Evolutionary conservation across 2,329 filamentous ascomycete genomes (phyloP).

Genomic region (Alternaria ventricosa): DNA sequence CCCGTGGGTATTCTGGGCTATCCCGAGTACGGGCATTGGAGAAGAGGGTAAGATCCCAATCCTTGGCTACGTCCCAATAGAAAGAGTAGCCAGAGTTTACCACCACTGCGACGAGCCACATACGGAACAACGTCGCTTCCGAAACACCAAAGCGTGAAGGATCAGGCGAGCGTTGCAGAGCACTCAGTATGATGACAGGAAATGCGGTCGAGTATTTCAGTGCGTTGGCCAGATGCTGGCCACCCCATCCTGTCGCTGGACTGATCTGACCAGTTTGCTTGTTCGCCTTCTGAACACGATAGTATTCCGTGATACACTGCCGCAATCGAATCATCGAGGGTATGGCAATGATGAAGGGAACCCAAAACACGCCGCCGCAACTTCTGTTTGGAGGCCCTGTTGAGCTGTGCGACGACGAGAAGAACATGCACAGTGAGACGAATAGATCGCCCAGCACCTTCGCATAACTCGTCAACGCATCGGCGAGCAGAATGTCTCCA

Average conservation of each 20-base stretch:
- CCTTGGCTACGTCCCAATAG: conserved; percentile 96
- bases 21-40: conserved; percentile 63
- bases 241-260: conserved; percentile 70
- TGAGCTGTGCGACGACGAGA: conserved; percentile 72
- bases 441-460: conserved; percentile 91
- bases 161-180: conserved; percentile 71
- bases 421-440: conserved; percentile 90
- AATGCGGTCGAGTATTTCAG: conserved; percentile 94
- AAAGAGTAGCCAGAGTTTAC: conserved; percentile 94
- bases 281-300: conserved; percentile 68
- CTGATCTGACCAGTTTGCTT: conserved; percentile 47
- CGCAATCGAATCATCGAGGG: conserved; percentile 86
- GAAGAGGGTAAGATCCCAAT: conserved; percentile 94
- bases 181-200: conserved; percentile 83
- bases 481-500: conserved; percentile 89
- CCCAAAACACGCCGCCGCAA: conserved; percentile 79
- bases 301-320: conserved; percentile 90
- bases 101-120: conserved; percentile 72
- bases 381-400: conserved; percentile 81
- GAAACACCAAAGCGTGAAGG: conserved; percentile 59
- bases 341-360: conserved; percentile 82
- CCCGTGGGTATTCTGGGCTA: conserved; percentile 73
- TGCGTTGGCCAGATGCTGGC: conserved; percentile 90
- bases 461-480: conserved; percentile 93
- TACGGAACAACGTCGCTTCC: conserved; percentile 61